These are phyloP conservation scores for Trametes gibbosa DNA, from an alignment of 768 basidiomycete genomes.

Conservation along the genomic window DNA sequence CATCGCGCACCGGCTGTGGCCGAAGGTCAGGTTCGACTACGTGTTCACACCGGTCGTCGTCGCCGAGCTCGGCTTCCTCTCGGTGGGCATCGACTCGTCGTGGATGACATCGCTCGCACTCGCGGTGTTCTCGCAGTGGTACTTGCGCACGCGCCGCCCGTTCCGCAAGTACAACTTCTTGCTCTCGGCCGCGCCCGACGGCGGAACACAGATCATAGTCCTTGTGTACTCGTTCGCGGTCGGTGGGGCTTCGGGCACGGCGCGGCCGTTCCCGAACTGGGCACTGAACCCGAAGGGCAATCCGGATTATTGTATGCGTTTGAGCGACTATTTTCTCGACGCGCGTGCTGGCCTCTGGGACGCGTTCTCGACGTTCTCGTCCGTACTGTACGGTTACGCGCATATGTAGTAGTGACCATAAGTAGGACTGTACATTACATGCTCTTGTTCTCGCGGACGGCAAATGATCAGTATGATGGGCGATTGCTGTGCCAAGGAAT, in stretches of 20 bases:
- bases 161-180: slow-evolving; percentile 54
- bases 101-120: slow-evolving; percentile 43
- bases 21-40: slow-evolving; percentile 41
- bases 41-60: slow-evolving; percentile 49
- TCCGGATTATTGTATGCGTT: slow-evolving; percentile 25
- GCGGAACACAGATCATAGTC: slow-evolving; percentile 45
- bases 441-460: neutral
- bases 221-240: slow-evolving; percentile 31
- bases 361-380: neutral
- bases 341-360: neutral
- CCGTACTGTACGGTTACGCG: too few relatives aligned
- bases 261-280: slow-evolving; percentile 23
- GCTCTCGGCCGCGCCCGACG: slow-evolving; percentile 50
- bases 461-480: too few relatives aligned
- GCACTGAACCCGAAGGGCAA: slow-evolving; percentile 27
- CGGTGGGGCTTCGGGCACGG: slow-evolving; percentile 22
- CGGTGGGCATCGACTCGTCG: slow-evolving; percentile 54
- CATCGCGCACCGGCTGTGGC: slow-evolving; percentile 43
- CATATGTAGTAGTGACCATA: neutral
- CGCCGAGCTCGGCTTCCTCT: slow-evolving; percentile 45
- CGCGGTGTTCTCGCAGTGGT: slow-evolving; percentile 45
- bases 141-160: slow-evolving; percentile 41
- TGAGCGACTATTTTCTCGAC: neutral
- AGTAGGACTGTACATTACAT: neutral
- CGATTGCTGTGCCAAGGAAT: too few relatives aligned